These are phyloP conservation scores for Pleurotus salmoneostramineus DNA, from an alignment of 768 basidiomycete genomes.

Conservation along the genomic window DNA sequence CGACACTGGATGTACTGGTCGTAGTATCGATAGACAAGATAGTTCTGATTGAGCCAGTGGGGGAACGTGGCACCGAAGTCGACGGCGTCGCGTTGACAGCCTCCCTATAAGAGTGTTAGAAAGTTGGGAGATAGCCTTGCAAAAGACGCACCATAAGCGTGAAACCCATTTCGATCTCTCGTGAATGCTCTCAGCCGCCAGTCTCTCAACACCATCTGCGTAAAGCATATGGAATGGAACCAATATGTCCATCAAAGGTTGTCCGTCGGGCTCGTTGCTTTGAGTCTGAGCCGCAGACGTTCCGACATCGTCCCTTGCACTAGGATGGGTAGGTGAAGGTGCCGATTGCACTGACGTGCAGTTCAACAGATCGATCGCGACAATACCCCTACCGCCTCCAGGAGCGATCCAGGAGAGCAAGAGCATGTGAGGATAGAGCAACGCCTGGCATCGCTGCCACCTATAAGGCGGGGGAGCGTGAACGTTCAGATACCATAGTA, in stretches of 20 bases:
- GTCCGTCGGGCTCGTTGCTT: constrained; percentile 39
- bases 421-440: constrained; percentile 80
- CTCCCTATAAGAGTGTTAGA: constrained; percentile 49
- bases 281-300: constrained; percentile 75
- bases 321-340: constrained; percentile 76
- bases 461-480: constrained; percentile 75
- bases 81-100: constrained; percentile 63
- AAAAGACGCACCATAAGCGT: constrained; percentile 69
- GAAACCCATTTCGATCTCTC: constrained; percentile 92
- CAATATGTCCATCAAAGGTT: constrained; percentile 63
- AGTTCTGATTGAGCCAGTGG: constrained; percentile 55
- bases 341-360: constrained; percentile 84
- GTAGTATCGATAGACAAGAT: constrained; percentile 55
- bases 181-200: constrained; percentile 84
- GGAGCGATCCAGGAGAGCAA: constrained; percentile 85
- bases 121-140: neutral
- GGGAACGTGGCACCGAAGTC: constrained; percentile 47
- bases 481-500: constrained; percentile 91
- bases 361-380: constrained; percentile 82
- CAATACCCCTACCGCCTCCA: constrained; percentile 79
- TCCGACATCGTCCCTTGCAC: constrained; percentile 82
- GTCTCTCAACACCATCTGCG: constrained; percentile 81
- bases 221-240: constrained; percentile 93
- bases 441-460: constrained; percentile 80
- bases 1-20: constrained; percentile 35